Conservation (phyloP, 2,329 filamentous ascomycete species). For the Ambrosiella beaveri region DNA sequence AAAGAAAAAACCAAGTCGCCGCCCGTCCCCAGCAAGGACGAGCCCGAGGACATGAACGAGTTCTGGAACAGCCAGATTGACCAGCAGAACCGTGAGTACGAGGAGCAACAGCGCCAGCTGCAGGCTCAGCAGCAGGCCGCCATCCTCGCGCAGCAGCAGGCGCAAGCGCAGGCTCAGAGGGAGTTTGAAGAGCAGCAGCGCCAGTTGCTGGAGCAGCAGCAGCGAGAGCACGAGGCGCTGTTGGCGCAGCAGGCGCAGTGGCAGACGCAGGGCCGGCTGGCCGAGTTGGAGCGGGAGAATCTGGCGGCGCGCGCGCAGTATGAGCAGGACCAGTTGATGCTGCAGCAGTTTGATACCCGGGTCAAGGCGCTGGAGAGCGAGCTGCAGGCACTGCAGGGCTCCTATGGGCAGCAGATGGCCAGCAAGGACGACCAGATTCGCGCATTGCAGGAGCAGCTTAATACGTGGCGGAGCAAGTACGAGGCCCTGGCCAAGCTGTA, state of each 20-base stretch:
- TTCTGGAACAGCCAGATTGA: constrained; percentile 94
- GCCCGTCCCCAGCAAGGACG: constrained; percentile 45
- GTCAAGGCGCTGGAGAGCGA: constrained; percentile 88
- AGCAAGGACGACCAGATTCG: constrained; percentile 92
- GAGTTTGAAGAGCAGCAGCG: constrained; percentile 97
- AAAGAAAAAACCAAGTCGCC: constrained; percentile 55
- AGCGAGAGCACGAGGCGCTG: constrained; percentile 77
- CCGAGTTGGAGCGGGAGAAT: constrained; percentile 89
- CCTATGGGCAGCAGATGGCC: constrained; percentile 64
- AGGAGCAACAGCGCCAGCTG: constrained; percentile 77
- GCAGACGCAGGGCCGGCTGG: constrained; percentile 89
- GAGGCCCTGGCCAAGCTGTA: constrained; percentile 93
- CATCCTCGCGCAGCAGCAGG: constrained; percentile 64
- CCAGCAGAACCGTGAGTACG: constrained; percentile 84
- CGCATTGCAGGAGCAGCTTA: constrained; percentile 87
- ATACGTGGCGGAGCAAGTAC: constrained; percentile 95
- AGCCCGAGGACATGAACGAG: constrained; percentile 86
- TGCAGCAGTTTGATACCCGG: constrained; percentile 88
- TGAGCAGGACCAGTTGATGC: constrained; percentile 89
- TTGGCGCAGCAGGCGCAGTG: constrained; percentile 76
- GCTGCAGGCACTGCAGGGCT: constrained; percentile 63
- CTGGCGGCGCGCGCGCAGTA: constrained; percentile 88
- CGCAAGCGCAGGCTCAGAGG: constrained; percentile 67
- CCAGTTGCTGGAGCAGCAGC: constrained; percentile 71
- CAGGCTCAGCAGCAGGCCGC: constrained; percentile 75